These are phyloP conservation scores for Phymatotrichopsis omnivora DNA, from an alignment of 2,329 filamentous ascomycete genomes.

Conservation along the genomic window DNA sequence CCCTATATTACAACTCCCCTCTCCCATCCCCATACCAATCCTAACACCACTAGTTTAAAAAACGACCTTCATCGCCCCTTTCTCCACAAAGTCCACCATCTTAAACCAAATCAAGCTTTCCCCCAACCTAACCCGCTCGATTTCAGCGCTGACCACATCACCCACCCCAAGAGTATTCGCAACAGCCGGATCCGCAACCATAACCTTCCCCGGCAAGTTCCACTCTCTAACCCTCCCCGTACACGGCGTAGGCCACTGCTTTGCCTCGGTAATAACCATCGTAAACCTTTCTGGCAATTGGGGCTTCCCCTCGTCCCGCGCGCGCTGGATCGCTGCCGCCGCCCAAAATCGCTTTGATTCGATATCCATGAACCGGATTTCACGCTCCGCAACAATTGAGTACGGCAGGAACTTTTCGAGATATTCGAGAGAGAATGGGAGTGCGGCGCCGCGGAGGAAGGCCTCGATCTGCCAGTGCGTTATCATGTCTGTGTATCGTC, in stretches of 20 bases:
- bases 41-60: too few species aligned
- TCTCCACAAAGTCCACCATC: constrained; percentile 3
- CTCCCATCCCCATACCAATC: too few species aligned
- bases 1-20: too few species aligned
- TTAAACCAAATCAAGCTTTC: constrained; percentile 23
- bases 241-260: constrained; percentile 11
- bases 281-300: constrained; percentile 15
- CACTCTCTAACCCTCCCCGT: constrained; percentile 24
- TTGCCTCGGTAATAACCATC: constrained; percentile 22
- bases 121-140: constrained; percentile 9
- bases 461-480: constrained; percentile 58
- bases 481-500: constrained; percentile 52
- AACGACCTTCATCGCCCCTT: not conserved
- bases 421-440: constrained; percentile 17
- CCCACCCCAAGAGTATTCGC: constrained; percentile 15
- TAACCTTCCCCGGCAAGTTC: constrained; percentile 22
- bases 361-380: constrained; percentile 10
- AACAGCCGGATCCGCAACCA: constrained; percentile 17
- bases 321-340: constrained; percentile 11
- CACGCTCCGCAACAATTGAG: constrained; percentile 18
- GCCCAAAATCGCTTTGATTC: constrained; percentile 24
- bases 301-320: constrained; percentile 10
- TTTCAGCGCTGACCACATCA: constrained; percentile 17
- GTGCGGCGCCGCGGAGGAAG: constrained; percentile 37
- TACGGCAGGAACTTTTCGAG: constrained; percentile 12